Conservation (phyloP, 352 stramenopile genomes). For the Globisporangium perplexum region DNA sequence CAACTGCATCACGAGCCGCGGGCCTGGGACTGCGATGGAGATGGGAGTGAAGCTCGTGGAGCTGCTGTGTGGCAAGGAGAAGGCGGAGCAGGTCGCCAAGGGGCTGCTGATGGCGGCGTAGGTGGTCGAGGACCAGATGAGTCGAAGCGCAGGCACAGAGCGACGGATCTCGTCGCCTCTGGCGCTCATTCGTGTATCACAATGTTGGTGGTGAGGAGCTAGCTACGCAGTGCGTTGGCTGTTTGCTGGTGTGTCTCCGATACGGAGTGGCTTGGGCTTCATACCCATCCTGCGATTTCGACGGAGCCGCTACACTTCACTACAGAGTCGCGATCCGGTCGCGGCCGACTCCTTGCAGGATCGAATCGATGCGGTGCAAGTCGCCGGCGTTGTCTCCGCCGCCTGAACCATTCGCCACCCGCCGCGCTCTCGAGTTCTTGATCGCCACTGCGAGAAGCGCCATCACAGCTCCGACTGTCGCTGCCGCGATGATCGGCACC, state of each 20-base stretch:
- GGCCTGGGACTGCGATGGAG: constrained; percentile 71
- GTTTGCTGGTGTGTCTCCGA: too few relatives aligned
- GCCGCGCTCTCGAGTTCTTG: constrained; percentile 1
- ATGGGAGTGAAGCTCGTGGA: constrained; percentile 83
- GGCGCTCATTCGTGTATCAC: too few relatives aligned
- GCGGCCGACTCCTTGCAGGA: constrained; percentile 2
- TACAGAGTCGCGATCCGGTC: constrained; percentile 15
- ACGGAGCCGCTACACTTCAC: not conserved
- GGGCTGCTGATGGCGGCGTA: constrained; percentile 33
- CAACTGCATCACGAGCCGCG: constrained; percentile 77
- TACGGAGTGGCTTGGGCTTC: too few relatives aligned
- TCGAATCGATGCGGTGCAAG: constrained; percentile 6
- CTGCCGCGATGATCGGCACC: not conserved
- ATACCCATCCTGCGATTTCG: not conserved
- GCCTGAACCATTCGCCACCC: not conserved
- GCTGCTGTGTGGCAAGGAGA: constrained; percentile 55
- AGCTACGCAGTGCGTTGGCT: too few relatives aligned
- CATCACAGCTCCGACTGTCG: not conserved
- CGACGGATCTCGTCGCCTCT: too few relatives aligned
- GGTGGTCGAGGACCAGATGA: not conserved
- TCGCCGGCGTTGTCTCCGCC: not conserved
- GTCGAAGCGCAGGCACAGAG: too few relatives aligned
- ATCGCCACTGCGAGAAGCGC: constrained; percentile 19
- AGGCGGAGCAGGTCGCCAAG: constrained; percentile 54
- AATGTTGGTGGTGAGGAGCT: too few relatives aligned